phyloP scores from a whole-genome alignment of 192 early-diverging fungal species.

The Backusella luteola region DNA sequence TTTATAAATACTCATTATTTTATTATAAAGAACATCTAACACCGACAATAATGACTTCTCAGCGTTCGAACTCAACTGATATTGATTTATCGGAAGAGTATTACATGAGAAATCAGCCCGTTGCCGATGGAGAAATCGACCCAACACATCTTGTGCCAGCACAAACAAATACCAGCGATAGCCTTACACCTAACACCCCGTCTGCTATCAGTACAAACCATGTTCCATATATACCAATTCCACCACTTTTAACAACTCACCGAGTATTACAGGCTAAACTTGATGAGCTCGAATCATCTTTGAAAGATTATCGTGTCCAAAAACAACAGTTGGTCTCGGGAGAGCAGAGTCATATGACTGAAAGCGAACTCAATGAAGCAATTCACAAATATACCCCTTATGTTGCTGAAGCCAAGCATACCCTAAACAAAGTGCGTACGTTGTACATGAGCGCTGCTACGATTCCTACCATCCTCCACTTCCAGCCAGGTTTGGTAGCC shows the following conservation, averaged over 20 bases:
- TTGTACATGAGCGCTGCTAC: constrained; percentile 50
- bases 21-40: background rate
- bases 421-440: constrained; percentile 49
- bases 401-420: constrained; percentile 35
- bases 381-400: constrained; percentile 42
- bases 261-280: constrained; percentile 46
- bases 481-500: constrained; percentile 60
- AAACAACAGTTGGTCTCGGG: constrained; percentile 13
- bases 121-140: constrained; percentile 35
- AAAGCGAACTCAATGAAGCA: constrained; percentile 42
- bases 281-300: constrained; percentile 29
- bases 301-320: constrained; percentile 35
- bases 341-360: background rate
- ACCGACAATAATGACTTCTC: constrained; percentile 18
- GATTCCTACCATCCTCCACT: constrained; percentile 53
- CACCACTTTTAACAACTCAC: constrained; percentile 49
- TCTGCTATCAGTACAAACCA: constrained; percentile 45
- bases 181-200: constrained; percentile 27
- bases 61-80: constrained; percentile 20
- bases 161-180: constrained; percentile 43
- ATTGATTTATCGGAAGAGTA: background rate
- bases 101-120: background rate
- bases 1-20: background rate
- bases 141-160: constrained; percentile 50
- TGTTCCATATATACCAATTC: constrained; percentile 50